A percentile compares a stretch with the other conserved stretches of the same genome.
These are phyloP conservation scores for Aspergillus japonicus DNA, from an alignment of 2,329 filamentous ascomycete species.

Conservation along the genomic window DNA sequence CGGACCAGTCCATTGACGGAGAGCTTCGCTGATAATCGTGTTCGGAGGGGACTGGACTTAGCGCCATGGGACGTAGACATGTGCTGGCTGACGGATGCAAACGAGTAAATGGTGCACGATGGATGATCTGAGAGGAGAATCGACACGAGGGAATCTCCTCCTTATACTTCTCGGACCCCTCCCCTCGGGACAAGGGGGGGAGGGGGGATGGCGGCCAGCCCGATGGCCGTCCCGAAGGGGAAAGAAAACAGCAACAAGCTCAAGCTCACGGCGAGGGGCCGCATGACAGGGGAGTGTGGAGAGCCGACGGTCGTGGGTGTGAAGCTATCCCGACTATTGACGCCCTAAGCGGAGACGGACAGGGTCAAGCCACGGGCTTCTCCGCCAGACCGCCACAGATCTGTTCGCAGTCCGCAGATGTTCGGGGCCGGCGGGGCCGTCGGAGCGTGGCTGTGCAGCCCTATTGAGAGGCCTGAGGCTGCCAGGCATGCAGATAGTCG, in stretches of 20 bases:
- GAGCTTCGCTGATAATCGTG: constrained; percentile 33
- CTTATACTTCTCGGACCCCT: constrained; percentile 3
- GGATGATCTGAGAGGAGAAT: background rate
- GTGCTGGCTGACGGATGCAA: background rate
- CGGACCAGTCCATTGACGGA: constrained; percentile 28
- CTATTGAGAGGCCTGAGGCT: constrained; percentile 4
- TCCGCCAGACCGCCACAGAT: background rate
- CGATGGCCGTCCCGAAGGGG: constrained; percentile 13
- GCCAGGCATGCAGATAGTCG: background rate
- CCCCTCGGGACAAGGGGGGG: constrained; percentile 1
- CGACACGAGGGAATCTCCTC: background rate
- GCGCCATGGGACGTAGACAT: constrained; percentile 30
- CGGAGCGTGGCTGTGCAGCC: constrained; percentile 16
- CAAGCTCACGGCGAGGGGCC: constrained; percentile 13
- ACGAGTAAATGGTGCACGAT: background rate
- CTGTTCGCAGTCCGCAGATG: background rate
- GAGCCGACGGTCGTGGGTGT: constrained; percentile 11
- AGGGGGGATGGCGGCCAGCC: constrained; percentile 12
- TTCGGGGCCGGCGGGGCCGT: constrained; percentile 8
- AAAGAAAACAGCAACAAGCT: constrained; percentile 13
- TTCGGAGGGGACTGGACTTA: constrained; percentile 31
- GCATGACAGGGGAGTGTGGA: constrained; percentile 13
- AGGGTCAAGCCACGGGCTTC: constrained; percentile 21
- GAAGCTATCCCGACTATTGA: constrained; percentile 18
- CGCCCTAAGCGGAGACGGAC: constrained; percentile 1